A percentile compares a stretch with the other conserved stretches of the same genome.
Conservation (phyloP, 2,329 filamentous ascomycete species). For the Penicillium sp. region DNA sequence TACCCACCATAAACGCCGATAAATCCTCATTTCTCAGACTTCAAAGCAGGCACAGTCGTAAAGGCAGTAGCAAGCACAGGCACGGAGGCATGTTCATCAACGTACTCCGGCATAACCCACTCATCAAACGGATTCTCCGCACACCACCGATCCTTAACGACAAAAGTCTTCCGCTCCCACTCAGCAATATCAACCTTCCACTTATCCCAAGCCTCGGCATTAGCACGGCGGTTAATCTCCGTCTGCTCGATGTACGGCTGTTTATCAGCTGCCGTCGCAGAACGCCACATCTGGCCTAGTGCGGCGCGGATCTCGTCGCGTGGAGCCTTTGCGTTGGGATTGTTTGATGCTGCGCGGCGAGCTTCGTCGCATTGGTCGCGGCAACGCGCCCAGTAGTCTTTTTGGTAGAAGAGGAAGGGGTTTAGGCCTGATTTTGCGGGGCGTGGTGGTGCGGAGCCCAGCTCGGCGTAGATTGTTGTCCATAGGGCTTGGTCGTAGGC, state of each 20-base stretch:
- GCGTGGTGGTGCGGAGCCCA: conserved; percentile 66
- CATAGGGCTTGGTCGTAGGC: conserved; percentile 52
- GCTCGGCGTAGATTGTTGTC: conserved; percentile 47
- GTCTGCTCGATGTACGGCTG: conserved; percentile 70
- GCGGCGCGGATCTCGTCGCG: conserved; percentile 71
- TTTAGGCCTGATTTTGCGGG: conserved; percentile 69
- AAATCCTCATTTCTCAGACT: neutral
- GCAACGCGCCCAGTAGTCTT: conserved; percentile 56
- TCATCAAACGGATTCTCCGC: conserved; percentile 30
- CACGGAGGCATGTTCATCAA: neutral
- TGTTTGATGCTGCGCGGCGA: conserved; percentile 56
- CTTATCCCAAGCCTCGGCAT: conserved; percentile 53
- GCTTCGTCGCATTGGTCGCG: conserved; percentile 61
- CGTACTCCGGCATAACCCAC: conserved; percentile 18
- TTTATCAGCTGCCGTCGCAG: conserved; percentile 60
- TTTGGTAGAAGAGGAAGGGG: conserved; percentile 83
- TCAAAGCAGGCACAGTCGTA: neutral
- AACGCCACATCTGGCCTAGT: conserved; percentile 84
- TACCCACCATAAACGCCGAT: neutral
- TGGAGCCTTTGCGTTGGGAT: conserved; percentile 57
- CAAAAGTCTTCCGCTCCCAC: conserved; percentile 34
- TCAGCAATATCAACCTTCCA: conserved; percentile 64
- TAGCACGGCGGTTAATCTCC: conserved; percentile 58
- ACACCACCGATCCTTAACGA: conserved; percentile 37
- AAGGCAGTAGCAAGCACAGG: conserved; percentile 7